Percentiles rank a stretch among this genome's conserved stretches.
These are phyloP conservation scores for Kwoniella pini DNA, from an alignment of 768 basidiomycete genomes.

Conservation along the genomic window DNA sequence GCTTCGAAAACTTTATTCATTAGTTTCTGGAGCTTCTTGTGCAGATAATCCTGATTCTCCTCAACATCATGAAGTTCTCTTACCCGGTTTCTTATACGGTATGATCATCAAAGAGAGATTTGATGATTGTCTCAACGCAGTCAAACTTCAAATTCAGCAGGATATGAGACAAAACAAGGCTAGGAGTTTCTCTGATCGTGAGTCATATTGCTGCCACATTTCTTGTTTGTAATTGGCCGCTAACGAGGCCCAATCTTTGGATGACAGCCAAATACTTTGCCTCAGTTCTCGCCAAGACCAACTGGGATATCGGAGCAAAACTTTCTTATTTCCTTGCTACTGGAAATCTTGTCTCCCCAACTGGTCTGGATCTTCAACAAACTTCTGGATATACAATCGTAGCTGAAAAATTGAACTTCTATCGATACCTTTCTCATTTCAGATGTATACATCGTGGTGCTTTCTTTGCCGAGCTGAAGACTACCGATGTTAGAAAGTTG, in stretches of 20 bases:
- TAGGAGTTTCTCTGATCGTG: slow-evolving; percentile 84
- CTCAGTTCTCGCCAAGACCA: slow-evolving; percentile 72
- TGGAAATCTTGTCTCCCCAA: slow-evolving; percentile 89
- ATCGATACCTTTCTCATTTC: slow-evolving; percentile 97
- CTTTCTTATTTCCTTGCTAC: slow-evolving; percentile 95
- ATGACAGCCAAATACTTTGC: slow-evolving; percentile 78
- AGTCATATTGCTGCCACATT: slow-evolving; percentile 38
- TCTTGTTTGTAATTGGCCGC: too few species aligned
- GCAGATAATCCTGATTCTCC: slow-evolving; percentile 98
- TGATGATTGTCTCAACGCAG: slow-evolving; percentile 74
- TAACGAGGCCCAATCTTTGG: too few species aligned
- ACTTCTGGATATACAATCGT: slow-evolving; percentile 98
- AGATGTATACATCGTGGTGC: slow-evolving; percentile 98
- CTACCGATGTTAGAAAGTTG: slow-evolving; percentile 93
- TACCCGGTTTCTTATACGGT: slow-evolving; percentile 86
- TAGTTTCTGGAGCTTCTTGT: slow-evolving; percentile 85
- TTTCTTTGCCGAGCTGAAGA: slow-evolving; percentile 98
- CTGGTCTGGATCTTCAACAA: slow-evolving; percentile 95
- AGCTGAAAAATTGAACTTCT: slow-evolving; percentile 98
- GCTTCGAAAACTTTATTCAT: slow-evolving; percentile 89
- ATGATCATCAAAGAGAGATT: slow-evolving; percentile 99
- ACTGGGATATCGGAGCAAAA: slow-evolving; percentile 87
- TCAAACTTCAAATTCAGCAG: slow-evolving; percentile 64
- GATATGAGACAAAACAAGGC: slow-evolving; percentile 76
- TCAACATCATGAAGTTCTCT: slow-evolving; percentile 94